phyloP scores from a whole-genome alignment of 1,284 basidiomycete species.

The Tetrapyrgos nigripes region DNA sequence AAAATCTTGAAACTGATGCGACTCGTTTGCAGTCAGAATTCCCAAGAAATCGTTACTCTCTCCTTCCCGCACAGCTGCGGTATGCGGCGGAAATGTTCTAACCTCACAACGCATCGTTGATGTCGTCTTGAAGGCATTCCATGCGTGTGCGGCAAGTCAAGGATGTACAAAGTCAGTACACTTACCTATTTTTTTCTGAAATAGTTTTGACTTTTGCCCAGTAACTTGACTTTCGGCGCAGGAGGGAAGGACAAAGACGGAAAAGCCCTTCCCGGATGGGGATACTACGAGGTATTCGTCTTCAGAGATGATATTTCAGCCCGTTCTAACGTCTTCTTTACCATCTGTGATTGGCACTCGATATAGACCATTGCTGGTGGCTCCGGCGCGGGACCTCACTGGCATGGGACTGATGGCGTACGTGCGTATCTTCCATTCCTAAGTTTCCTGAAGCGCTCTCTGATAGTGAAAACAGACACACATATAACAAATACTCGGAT shows the following conservation, averaged over 20 bases:
- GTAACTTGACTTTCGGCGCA: slow-evolving; percentile 91
- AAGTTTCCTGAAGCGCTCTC: neutral
- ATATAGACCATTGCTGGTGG: slow-evolving; percentile 88
- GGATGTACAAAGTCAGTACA: slow-evolving; percentile 85
- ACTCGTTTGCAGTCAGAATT: slow-evolving; percentile 66
- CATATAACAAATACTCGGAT: slow-evolving; percentile 96
- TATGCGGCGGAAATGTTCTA: slow-evolving; percentile 93
- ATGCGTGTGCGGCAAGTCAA: slow-evolving; percentile 92
- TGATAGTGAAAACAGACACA: no score
- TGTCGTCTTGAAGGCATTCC: slow-evolving; percentile 93
- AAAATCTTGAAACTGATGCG: slow-evolving; percentile 10
- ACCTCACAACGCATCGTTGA: slow-evolving; percentile 95
- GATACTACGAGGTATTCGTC: slow-evolving; percentile 97
- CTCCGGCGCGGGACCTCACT: slow-evolving; percentile 88
- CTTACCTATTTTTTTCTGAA: no score
- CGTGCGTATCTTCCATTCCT: no score
- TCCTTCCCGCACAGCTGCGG: slow-evolving; percentile 87
- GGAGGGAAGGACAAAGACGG: slow-evolving; percentile 89
- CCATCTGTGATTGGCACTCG: slow-evolving; percentile 31
- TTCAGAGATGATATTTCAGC: slow-evolving; percentile 18
- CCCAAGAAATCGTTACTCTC: slow-evolving; percentile 83
- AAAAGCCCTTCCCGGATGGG: slow-evolving; percentile 83
- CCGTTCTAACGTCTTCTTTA: slow-evolving; percentile 8
- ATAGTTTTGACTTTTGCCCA: slow-evolving; percentile 31
- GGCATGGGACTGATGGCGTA: slow-evolving; percentile 90